phyloP scores from a whole-genome alignment of 352 stramenopile genomes.

The Phytophthora cajani region DNA sequence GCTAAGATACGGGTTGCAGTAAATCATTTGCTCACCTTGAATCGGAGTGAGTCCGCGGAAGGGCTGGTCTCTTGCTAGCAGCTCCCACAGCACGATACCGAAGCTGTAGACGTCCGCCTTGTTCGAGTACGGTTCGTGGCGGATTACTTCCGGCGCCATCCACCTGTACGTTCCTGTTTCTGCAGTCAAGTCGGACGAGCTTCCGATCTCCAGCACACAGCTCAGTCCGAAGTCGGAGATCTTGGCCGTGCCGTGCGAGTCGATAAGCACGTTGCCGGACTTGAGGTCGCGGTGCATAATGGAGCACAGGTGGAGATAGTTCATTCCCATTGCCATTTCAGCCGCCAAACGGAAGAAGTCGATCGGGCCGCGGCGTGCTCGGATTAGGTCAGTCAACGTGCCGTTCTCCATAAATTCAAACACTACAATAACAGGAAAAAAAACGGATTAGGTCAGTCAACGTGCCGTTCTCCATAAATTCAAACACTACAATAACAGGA shows the following conservation, averaged over 20 bases:
- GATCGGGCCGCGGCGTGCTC: conserved; percentile 61
- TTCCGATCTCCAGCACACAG: conserved; percentile 82
- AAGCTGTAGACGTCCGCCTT: conserved; percentile 97
- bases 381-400: conserved; percentile 86
- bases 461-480: conserved; percentile 90
- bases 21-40: conserved; percentile 59
- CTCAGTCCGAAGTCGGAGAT: conserved; percentile 91
- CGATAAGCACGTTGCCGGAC: conserved; percentile 94
- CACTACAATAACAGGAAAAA: conserved; percentile 52
- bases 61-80: conserved; percentile 85
- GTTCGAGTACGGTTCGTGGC: conserved; percentile 93
- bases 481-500: conserved; percentile 59
- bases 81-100: conserved; percentile 88
- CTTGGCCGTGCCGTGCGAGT: conserved; percentile 84
- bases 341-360: conserved; percentile 83
- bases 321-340: conserved; percentile 92
- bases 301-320: conserved; percentile 94
- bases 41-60: conserved; percentile 87
- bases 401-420: conserved; percentile 91
- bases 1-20: background rate
- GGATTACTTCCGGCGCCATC: conserved; percentile 96
- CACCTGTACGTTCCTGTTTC: conserved; percentile 93
- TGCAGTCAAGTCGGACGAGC: conserved; percentile 80
- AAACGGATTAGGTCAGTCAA: conserved; percentile 88
- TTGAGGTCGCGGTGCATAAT: conserved; percentile 97